A percentile compares a stretch with the other conserved stretches of the same genome.
These are phyloP conservation scores for Fusarium albidum DNA, from an alignment of 2,329 filamentous ascomycete species.

Conservation along the genomic window DNA sequence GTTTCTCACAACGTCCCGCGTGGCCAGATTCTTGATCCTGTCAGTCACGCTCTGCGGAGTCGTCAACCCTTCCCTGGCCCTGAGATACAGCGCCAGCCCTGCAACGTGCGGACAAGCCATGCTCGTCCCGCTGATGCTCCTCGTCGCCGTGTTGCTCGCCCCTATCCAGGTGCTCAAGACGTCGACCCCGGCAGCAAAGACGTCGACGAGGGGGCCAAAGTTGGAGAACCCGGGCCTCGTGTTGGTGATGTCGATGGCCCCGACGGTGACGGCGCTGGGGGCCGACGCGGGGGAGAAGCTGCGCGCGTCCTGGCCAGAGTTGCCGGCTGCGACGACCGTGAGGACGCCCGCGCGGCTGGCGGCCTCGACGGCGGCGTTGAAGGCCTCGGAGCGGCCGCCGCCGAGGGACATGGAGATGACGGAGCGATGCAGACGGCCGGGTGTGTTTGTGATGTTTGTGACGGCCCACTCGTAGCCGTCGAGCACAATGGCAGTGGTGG, in stretches of 20 bases:
- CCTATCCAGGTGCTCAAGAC: constrained; percentile 58
- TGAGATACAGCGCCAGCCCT: constrained; percentile 66
- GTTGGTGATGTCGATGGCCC: constrained; percentile 53
- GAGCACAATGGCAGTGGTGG: constrained; percentile 38
- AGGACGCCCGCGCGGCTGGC: constrained; percentile 58
- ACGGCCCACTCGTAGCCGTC: constrained; percentile 51
- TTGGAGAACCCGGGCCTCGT: constrained; percentile 57
- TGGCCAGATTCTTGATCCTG: constrained; percentile 52
- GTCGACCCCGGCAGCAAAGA: constrained; percentile 59
- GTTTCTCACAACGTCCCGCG: constrained; percentile 48
- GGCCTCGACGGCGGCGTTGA: constrained; percentile 59
- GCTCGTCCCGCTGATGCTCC: constrained; percentile 64
- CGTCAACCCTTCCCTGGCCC: constrained; percentile 40
- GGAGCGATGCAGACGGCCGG: constrained; percentile 50
- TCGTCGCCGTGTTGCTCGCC: constrained; percentile 50
- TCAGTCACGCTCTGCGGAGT: constrained; percentile 53
- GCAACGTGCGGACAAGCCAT: constrained; percentile 70
- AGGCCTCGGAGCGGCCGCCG: constrained; percentile 51
- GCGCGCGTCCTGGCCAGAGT: constrained; percentile 51
- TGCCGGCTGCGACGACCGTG: constrained; percentile 64
- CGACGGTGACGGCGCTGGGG: constrained; percentile 60
- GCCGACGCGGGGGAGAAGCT: constrained; percentile 58
- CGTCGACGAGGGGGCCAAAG: constrained; percentile 56
- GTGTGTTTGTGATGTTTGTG: constrained; percentile 49
- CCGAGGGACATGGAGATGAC: constrained; percentile 67